Conservation (phyloP, 1,284 basidiomycete species). For the Apiotrichum akiyoshidainum region DNA sequence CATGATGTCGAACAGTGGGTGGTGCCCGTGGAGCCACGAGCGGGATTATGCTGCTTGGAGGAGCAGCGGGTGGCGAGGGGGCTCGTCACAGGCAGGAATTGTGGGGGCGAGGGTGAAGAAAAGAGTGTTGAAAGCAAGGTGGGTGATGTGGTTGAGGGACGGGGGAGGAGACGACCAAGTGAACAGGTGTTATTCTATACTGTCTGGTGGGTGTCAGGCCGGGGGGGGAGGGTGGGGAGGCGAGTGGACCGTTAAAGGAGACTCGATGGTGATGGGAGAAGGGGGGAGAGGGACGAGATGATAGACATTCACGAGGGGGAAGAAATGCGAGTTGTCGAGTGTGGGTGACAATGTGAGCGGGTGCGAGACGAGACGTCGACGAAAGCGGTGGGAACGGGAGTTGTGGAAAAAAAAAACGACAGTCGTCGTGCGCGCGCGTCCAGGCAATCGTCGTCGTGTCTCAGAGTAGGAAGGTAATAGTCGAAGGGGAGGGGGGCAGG, state of each 20-base stretch:
- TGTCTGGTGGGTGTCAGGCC: not conserved
- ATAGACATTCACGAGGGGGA: not conserved
- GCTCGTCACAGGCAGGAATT: not conserved
- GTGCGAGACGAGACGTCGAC: too few relatives aligned
- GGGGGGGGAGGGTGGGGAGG: not conserved
- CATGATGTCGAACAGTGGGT: constrained; percentile 4
- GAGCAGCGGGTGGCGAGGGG: not conserved
- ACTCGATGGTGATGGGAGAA: constrained; percentile 4
- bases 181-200: not conserved
- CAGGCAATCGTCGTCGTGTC: too few relatives aligned
- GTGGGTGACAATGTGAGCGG: too few relatives aligned
- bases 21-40: not conserved
- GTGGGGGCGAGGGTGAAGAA: not conserved
- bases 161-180: not conserved
- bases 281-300: not conserved
- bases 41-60: not conserved
- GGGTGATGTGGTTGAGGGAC: not conserved
- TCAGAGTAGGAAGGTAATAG: too few relatives aligned
- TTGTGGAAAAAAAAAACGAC: too few relatives aligned
- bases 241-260: constrained; percentile 16
- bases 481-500: too few relatives aligned
- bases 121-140: not conserved
- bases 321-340: too few relatives aligned
- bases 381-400: too few relatives aligned
- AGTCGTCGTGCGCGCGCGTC: too few relatives aligned